These are phyloP conservation scores for Parachaetomium inaequale DNA, from an alignment of 495 filamentous ascomycete species.

Conservation along the genomic window DNA sequence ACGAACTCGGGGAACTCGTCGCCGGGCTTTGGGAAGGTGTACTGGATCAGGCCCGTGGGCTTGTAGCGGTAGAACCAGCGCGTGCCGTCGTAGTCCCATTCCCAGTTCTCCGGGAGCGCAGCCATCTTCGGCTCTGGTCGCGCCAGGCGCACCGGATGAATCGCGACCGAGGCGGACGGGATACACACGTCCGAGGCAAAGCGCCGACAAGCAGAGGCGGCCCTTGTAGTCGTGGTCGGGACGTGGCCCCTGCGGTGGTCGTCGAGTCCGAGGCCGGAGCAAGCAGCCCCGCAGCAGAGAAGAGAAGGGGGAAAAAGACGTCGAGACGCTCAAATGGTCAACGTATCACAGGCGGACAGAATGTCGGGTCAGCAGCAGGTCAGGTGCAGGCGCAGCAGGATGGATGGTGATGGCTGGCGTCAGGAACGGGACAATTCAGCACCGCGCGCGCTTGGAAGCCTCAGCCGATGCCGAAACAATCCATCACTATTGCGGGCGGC, in stretches of 20 bases:
- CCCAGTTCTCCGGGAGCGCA: conserved; percentile 45
- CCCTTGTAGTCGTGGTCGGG: too few species aligned
- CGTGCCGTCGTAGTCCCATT: conserved; percentile 46
- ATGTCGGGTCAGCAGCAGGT: too few species aligned
- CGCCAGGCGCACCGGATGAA: not conserved
- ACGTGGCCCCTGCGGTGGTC: not conserved
- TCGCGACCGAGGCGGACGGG: not conserved
- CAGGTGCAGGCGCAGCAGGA: too few species aligned
- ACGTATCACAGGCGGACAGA: too few species aligned
- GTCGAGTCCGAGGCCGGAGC: not conserved
- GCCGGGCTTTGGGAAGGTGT: conserved; percentile 47
- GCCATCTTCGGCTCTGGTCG: conserved; percentile 27
- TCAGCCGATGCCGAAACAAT: not conserved
- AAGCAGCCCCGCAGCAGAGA: not conserved
- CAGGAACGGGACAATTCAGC: conserved; percentile 9
- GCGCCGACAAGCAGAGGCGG: not conserved
- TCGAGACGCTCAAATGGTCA: not conserved
- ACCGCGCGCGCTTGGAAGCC: conserved; percentile 2
- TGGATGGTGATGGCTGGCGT: not conserved
- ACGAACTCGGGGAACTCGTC: conserved; percentile 49
- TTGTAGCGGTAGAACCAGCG: conserved; percentile 49
- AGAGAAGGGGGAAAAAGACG: not conserved
- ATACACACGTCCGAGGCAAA: not conserved
- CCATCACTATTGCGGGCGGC: not conserved
- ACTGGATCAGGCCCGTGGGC: conserved; percentile 46